Evolutionary conservation across 2,329 filamentous ascomycete genomes (phyloP), one percentile per base, ranked within the genome.

Genomic region (Microcyclospora pomicola): DNA sequence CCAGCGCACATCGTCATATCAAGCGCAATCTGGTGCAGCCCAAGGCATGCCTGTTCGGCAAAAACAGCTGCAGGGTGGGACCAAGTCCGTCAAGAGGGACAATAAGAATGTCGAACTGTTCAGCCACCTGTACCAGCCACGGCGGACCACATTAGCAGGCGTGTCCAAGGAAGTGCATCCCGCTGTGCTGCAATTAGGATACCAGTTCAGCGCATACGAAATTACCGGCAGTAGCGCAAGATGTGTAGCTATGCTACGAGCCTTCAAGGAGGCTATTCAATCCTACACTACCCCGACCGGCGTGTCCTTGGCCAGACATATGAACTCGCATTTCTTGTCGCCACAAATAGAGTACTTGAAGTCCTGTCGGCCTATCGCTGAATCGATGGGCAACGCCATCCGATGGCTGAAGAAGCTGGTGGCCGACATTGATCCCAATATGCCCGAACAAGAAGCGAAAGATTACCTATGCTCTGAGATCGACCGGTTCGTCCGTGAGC

Each of bases 341-440:
- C 84, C 87, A 29, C 91, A 98, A 62, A 95, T 98, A 54, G 86
- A 92, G 47, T 95, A 92, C 56, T 73, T 98, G 43, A 83, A 84
- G 42, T 85, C 85, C 49, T 95, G 87, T 55, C 79, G 91, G n/a
- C 87, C 91, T 27, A 82, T 98, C 63, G 92, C 84, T 48, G 91
- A 94, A 61, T 85, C 84, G 44, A 94, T 96, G 79, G 91, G 91
- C 43, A 98, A 96, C 59, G 86, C 86, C 28, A 93, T 98, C 56
- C 77, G 91, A 38, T 88, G 86, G 71, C 72, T 98, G 35, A 98
- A 98, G 67, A 75, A 94, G 34, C 77, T 85, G 53, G 88, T 98
- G 55, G 82, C 84, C 52, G 85, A 85, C 50, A 79, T 95, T 41
- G 86, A 95, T 52, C 85, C 88, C 31, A 82, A 87, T 49, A 74